phyloP scores from a whole-genome alignment of 2,329 filamentous ascomycete genomes.

The Thermothelomyces thermophilus region DNA sequence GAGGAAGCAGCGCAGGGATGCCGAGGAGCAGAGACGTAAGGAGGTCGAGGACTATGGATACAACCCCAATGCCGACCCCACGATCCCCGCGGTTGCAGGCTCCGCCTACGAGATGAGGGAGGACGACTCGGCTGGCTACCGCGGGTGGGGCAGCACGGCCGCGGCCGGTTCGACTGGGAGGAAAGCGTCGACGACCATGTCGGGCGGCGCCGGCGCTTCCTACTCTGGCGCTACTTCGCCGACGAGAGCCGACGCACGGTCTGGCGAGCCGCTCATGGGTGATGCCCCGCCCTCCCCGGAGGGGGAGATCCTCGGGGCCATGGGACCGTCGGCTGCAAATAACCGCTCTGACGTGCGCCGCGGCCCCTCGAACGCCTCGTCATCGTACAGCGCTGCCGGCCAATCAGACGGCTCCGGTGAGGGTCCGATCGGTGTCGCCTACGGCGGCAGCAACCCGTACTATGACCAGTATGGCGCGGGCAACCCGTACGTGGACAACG shows the following conservation, averaged over 20 bases:
- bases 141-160: conserved; percentile 86
- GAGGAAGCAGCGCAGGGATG: conserved; percentile 76
- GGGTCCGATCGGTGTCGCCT: conserved; percentile 39
- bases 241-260: conserved; percentile 60
- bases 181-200: conserved; percentile 85
- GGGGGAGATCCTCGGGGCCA: conserved; percentile 74
- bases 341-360: conserved; percentile 71
- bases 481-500: conserved; percentile 48
- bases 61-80: conserved; percentile 94
- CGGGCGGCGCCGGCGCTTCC: conserved; percentile 61
- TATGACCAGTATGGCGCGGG: conserved; percentile 51
- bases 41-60: conserved; percentile 97
- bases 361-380: conserved; percentile 91
- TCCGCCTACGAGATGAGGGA: conserved; percentile 66
- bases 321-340: conserved; percentile 64
- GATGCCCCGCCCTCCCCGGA: conserved; percentile 52
- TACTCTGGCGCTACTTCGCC: conserved; percentile 72
- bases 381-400: conserved; percentile 79
- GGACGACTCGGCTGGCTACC: conserved; percentile 71
- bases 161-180: conserved; percentile 61
- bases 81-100: conserved; percentile 47
- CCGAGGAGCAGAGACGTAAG: conserved; percentile 83
- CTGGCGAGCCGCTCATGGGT: conserved; percentile 58
- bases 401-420: conserved; percentile 64
- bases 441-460: conserved; percentile 43